Base-by-base conservation (phyloP, 805 yeast genomes). In the Teunomyces pallodes region DNA sequence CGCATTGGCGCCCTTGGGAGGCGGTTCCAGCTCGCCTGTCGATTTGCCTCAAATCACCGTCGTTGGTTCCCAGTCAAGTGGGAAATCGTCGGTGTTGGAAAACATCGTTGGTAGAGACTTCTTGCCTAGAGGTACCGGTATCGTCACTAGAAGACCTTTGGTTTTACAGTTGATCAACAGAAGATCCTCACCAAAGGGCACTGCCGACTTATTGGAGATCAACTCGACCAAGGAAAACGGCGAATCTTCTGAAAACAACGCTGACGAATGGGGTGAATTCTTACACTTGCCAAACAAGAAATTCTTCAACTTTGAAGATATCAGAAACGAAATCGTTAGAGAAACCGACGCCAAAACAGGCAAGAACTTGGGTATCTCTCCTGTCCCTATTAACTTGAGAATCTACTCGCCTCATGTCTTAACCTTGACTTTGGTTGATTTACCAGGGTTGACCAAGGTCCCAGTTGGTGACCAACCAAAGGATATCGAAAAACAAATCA, bases 381-480 rank as follows among this genome's bases (percentile, higher is more conserved):
- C 96, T 6, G 84, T 83, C 13, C 99, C 99, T 40, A 94, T 94
- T 65, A 92, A 94, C 69, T 77, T 94, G 64, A 84, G 96, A 66
- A 86, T 94, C 51, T 91, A 80, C 69, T 90, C 97, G 24, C 98
- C 99, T 17, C 90, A 90, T 58, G 98, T 92, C 41, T 76, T 92
- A 55, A 91, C 97, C 14, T 80, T 92, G 65, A 94, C 99, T 6
- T 79, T 94, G 59, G 97, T 94, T 36, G 99, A 94, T 72, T 79
- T 94, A 61, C 99, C 99, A 8, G 99, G 99, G 51, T 80, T 94
- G 61, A 94, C 99, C 36, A 94, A 94, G 66, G 99, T 94, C 33
- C 99, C 99, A 3, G 97, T 94, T 47, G 99, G 99, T 43, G 99
- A 94, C 71, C 99, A 94, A 71, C 99, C 99, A 47, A 86, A 87